Conservation (phyloP, 179 eudicot species). For the Beta lomatogona region DNA sequence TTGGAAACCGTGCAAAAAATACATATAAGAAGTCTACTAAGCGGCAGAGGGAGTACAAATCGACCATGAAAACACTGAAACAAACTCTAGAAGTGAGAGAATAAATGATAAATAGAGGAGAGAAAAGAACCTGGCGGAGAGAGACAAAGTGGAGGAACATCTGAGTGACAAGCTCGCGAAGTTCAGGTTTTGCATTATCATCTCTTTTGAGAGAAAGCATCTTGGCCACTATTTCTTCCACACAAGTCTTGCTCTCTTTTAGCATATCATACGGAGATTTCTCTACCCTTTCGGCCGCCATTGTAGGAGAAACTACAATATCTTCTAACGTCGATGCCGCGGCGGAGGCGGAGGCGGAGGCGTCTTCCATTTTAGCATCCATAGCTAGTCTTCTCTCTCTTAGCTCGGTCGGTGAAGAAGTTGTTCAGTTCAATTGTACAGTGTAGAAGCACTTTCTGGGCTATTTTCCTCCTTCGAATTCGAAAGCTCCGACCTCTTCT, state of each 20-base stretch:
- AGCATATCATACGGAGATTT: slow-evolving; percentile 57
- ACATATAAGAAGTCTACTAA: too few relatives aligned
- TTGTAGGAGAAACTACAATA: not conserved
- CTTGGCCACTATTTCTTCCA: slow-evolving; percentile 67
- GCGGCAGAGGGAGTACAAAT: too few relatives aligned
- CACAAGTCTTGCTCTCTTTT: slow-evolving; percentile 51
- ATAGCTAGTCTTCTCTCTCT: not conserved
- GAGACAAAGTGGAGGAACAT: slow-evolving; percentile 78
- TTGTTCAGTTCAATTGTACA: too few relatives aligned
- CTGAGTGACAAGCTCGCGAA: slow-evolving; percentile 69
- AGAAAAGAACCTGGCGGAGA: slow-evolving; percentile 70
- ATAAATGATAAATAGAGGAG: not conserved
- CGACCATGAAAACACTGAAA: not conserved
- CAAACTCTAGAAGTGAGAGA: not conserved
- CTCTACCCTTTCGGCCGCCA: slow-evolving; percentile 15
- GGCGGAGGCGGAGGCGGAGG: not conserved
- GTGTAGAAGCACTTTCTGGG: too few relatives aligned
- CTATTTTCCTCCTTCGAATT: too few relatives aligned
- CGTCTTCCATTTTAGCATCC: slow-evolving; percentile 39
- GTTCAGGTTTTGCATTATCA: slow-evolving; percentile 52
- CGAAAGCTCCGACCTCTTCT: too few relatives aligned
- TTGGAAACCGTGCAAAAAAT: too few relatives aligned
- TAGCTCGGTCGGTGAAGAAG: too few relatives aligned
- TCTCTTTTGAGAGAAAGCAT: slow-evolving; percentile 73
- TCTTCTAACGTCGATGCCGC: not conserved